Base-by-base conservation (phyloP, 2,329 filamentous ascomycete genomes). In the Dactylellina drechsleri region DNA sequence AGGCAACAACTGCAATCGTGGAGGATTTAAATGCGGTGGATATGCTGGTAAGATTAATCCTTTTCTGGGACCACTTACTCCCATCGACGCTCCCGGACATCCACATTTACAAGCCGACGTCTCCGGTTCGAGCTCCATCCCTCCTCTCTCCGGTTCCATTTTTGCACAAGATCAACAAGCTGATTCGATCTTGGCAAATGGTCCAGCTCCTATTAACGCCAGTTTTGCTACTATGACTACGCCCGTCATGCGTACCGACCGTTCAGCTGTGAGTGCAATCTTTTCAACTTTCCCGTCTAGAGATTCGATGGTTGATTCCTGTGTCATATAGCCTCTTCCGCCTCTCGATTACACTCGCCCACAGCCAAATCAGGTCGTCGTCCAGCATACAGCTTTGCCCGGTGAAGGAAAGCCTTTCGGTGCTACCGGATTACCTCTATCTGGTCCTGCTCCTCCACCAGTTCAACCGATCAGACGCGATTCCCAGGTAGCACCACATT, bases 1-100 rank as follows among this genome's bases (percentile, higher is more conserved):
- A 94, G 91, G 91, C 83, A 91, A 90, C 81, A 98, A 99, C 80
- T 99, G 95, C 83, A 86, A 91, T 66, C 91, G 92, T 76, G 94
- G 95, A 52, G 92, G 92, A 15, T 98, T 98, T 81, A 85, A 92
- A 40, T 99, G 95, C 81, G 91, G 92, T 78, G 95, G 95, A 60
- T 99, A 99, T 82, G 91, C 91, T 65, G 89, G 91, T 78, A 88
- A 92, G 79, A 70, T 41, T 53, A 89, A 89, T 49, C 86, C 88
- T 60, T 95, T 91, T 89, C 88, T 90, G 77, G 96, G 94, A 82
- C 88, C 90, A 36, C 89, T 91, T 75, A 89, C 83, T 80, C 89
- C 91, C 78, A 87, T 89, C 78, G 83, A 85, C 89, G 58, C 86
- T 93, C 78, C 91, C 59, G 66, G 66, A 52, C 66, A 71, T 71